These are phyloP conservation scores for Ramularia collo-cygni DNA, from an alignment of 2,329 filamentous ascomycete species.

Conservation along the genomic window DNA sequence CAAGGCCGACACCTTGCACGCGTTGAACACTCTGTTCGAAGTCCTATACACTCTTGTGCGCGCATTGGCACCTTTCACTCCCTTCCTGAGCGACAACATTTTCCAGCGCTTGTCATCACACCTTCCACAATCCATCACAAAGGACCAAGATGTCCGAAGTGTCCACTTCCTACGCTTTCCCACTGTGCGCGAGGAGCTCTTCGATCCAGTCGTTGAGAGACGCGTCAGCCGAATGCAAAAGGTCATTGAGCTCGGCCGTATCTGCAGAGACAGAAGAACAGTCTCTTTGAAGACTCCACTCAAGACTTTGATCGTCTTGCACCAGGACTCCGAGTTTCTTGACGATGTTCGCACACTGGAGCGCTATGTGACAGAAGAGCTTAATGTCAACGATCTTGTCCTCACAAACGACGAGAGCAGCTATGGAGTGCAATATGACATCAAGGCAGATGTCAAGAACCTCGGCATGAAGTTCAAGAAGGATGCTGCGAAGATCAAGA, in stretches of 20 bases:
- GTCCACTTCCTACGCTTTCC: conserved; percentile 92
- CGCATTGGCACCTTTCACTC: conserved; percentile 87
- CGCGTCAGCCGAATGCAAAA: conserved; percentile 87
- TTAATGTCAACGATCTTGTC: conserved; percentile 81
- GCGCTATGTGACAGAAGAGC: conserved; percentile 82
- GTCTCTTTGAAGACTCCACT: conserved; percentile 87
- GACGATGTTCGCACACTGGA: conserved; percentile 80
- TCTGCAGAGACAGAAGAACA: conserved; percentile 75
- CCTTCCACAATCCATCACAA: conserved; percentile 62
- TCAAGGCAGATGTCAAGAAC: conserved; percentile 84
- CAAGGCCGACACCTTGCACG: conserved; percentile 73
- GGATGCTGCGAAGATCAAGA: conserved; percentile 85
- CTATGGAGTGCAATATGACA: conserved; percentile 88
- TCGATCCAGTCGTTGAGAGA: conserved; percentile 78
- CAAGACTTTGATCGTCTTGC: conserved; percentile 82
- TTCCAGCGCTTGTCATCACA: conserved; percentile 76
- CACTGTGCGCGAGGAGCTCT: conserved; percentile 77
- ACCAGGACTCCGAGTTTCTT: conserved; percentile 73
- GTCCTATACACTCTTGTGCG: conserved; percentile 83
- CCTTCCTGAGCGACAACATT: conserved; percentile 92
- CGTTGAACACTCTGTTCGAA: conserved; percentile 89
- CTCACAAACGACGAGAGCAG: conserved; percentile 80
- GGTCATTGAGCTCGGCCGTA: conserved; percentile 83
- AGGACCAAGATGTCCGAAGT: conserved; percentile 67
- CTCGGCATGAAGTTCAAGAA: conserved; percentile 97